A percentile compares a stretch with the other conserved stretches of the same genome.
Evolutionary conservation across 2,329 filamentous ascomycete species (phyloP).

Genomic region (Pseudopithomyces maydicus): DNA sequence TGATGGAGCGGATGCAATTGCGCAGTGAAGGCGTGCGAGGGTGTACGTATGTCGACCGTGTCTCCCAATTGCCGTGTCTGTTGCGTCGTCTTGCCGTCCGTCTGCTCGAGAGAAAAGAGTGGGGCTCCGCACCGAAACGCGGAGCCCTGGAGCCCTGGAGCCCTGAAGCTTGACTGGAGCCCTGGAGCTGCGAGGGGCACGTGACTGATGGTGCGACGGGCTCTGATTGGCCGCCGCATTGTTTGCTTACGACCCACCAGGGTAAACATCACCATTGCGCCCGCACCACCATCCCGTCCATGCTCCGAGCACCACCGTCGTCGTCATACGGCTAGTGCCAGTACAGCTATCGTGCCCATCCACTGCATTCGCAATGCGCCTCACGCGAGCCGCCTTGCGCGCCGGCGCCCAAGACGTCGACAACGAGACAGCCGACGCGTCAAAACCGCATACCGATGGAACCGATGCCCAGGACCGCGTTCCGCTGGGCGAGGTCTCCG

Average conservation of each 20-base stretch:
- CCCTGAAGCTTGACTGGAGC: too few relatives aligned
- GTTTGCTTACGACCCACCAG: slow-evolving; percentile 2
- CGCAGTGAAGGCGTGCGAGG: not conserved
- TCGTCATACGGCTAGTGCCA: not conserved
- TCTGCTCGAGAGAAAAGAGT: not conserved
- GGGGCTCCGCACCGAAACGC: slow-evolving; percentile 1
- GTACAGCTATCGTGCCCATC: not conserved
- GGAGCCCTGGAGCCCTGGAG: not conserved
- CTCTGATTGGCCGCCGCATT: not conserved
- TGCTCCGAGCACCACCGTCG: slow-evolving; percentile 15
- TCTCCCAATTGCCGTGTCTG: not conserved
- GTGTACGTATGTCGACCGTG: not conserved
- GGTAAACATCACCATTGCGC: not conserved
- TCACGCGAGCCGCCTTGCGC: slow-evolving; percentile 51
- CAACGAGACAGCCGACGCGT: slow-evolving; percentile 42
- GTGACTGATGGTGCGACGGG: not conserved
- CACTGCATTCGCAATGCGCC: slow-evolving; percentile 40
- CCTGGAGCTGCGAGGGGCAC: not conserved
- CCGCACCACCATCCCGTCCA: slow-evolving; percentile 2
- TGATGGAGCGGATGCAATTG: not conserved
- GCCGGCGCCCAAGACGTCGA: slow-evolving; percentile 46
- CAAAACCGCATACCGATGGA: slow-evolving; percentile 20
- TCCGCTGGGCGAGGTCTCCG: slow-evolving; percentile 48
- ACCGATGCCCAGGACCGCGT: slow-evolving; percentile 35
- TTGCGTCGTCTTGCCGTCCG: not conserved